These are phyloP conservation scores for Candolleomyces aberdarensis DNA, from an alignment of 768 basidiomycete species.

Conservation along the genomic window DNA sequence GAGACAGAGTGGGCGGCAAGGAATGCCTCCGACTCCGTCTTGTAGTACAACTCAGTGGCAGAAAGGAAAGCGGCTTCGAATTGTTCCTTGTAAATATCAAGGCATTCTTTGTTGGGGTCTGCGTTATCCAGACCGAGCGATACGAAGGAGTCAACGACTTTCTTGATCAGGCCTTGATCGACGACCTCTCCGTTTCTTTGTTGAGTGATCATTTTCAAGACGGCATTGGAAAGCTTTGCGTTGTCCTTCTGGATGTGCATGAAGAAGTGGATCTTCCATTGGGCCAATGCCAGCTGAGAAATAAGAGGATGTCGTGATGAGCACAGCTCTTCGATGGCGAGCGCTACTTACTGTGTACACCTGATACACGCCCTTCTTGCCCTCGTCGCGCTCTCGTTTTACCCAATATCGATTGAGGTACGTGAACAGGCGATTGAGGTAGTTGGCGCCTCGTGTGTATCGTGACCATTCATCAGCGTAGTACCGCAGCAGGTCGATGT, in stretches of 20 bases:
- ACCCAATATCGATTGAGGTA: slow-evolving; percentile 99
- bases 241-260: slow-evolving; percentile 77
- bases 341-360: slow-evolving; percentile 82
- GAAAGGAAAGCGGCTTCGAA: slow-evolving; percentile 88
- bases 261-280: slow-evolving; percentile 96
- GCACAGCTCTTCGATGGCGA: background rate
- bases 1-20: slow-evolving; percentile 89
- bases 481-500: slow-evolving; percentile 88
- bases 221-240: slow-evolving; percentile 79
- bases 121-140: slow-evolving; percentile 90
- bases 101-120: slow-evolving; percentile 90
- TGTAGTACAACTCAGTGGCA: slow-evolving; percentile 92
- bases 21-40: slow-evolving; percentile 89
- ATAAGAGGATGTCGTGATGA: background rate
- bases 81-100: slow-evolving; percentile 93
- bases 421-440: slow-evolving; percentile 94
- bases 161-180: slow-evolving; percentile 95
- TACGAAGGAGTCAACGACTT: slow-evolving; percentile 96
- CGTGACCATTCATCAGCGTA: slow-evolving; percentile 95
- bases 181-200: slow-evolving; percentile 96
- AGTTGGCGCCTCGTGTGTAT: slow-evolving; percentile 96
- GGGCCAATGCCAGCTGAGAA: slow-evolving; percentile 82
- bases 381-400: slow-evolving; percentile 97
- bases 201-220: slow-evolving; percentile 85
- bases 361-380: slow-evolving; percentile 90